Evolutionary conservation across 257 asterid species (phyloP), one percentile per base, ranked within the genome.

Genomic region (Agastache rugosa): DNA sequence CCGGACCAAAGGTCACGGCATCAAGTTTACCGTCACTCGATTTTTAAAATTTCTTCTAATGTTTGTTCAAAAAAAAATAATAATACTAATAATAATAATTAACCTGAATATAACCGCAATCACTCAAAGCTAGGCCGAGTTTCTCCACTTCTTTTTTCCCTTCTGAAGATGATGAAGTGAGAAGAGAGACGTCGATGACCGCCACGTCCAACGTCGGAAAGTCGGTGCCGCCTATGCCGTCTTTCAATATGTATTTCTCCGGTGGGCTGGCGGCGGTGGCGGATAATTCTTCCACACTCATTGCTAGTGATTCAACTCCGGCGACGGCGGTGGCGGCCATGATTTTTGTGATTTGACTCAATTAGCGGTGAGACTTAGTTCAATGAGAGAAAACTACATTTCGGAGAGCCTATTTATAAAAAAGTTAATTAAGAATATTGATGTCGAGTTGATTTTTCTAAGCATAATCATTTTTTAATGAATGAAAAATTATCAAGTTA

Each of bases 51-150:
- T n/a, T n/a, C n/a, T n/a, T n/a, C n/a, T n/a, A n/a, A n/a, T n/a
- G n/a, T n/a, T n/a, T n/a, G n/a, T n/a, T n/a, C n/a, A n/a, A n/a
- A n/a, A n/a, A n/a, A n/a, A n/a, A n/a, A n/a, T n/a, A n/a, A n/a
- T n/a, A n/a, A n/a, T n/a, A n/a, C n/a, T n/a, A n/a, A n/a, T n/a
- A n/a, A n/a, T n/a, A n/a, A n/a, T n/a, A n/a, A n/a, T n/a, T 6
- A 64, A 65, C 88, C 88, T 80, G 89, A 63, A 80, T 48, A 79
- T 75, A 85, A 16, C 89, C 87, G 61, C 75, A 77, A 1, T 74
- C 58, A 54, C 27, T 45, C 27, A 85, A 68, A 50, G 81, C 73
- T 1, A 44, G 22, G 12, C 73, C 60, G 6, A 82, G 89, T 50
- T 60, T 85, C 8, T 69, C 63, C 37, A 77, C 60, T 59, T 85